phyloP scores from a whole-genome alignment of 345 rosid genomes.

The Bruguiera parviflora region DNA sequence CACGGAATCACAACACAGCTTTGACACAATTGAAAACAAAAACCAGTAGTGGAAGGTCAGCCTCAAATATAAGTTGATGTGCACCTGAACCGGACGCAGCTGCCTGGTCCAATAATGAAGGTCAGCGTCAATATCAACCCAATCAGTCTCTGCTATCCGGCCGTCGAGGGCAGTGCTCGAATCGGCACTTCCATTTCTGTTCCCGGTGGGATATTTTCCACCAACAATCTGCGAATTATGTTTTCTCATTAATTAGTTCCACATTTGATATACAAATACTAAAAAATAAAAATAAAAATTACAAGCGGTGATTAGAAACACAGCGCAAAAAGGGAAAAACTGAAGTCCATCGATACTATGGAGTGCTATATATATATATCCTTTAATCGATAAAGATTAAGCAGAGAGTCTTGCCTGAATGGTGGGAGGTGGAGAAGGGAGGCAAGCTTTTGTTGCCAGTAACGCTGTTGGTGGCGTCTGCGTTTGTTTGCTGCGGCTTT shows the following conservation, averaged over 20 bases:
- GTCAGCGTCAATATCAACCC: slow-evolving; percentile 73
- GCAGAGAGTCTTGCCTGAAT: slow-evolving; percentile 45
- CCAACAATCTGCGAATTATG: slow-evolving; percentile 53
- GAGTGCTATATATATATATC: too few species aligned
- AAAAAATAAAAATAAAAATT: too few species aligned
- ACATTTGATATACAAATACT: too few species aligned
- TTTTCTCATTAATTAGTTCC: not conserved
- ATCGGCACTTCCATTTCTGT: slow-evolving; percentile 31
- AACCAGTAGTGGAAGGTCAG: not conserved
- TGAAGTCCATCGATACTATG: too few species aligned
- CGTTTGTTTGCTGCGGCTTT: slow-evolving; percentile 1
- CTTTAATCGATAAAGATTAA: not conserved
- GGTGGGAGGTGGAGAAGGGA: slow-evolving; percentile 42
- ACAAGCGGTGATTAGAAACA: not conserved
- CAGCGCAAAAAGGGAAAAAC: not conserved
- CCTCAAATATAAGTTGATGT: not conserved
- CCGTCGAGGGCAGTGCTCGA: slow-evolving; percentile 19
- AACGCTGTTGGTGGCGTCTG: slow-evolving; percentile 18
- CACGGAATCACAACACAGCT: not conserved
- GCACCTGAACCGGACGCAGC: slow-evolving; percentile 82
- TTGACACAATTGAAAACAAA: not conserved
- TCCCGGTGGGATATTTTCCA: slow-evolving; percentile 43
- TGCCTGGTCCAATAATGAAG: slow-evolving; percentile 65
- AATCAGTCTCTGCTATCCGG: slow-evolving; percentile 47
- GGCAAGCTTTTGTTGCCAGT: slow-evolving; percentile 42